Evolutionary conservation across 176 grass and related monocot species (phyloP).

Genomic region (Panicum miliaceum): DNA sequence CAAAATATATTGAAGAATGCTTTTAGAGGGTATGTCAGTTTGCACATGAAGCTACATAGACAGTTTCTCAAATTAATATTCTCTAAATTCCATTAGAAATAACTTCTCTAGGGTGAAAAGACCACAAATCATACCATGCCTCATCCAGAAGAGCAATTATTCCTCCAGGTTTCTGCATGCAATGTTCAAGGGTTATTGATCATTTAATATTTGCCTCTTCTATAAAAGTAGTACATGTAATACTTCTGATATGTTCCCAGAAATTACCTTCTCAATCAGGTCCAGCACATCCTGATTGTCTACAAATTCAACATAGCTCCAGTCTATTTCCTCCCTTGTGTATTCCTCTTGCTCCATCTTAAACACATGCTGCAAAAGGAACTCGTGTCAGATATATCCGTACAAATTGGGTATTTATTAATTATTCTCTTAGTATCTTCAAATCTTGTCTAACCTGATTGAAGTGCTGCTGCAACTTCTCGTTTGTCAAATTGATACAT

Average conservation of each 20-base stretch:
- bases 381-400: slow-evolving; percentile 12
- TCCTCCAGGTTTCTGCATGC: slow-evolving; percentile 93
- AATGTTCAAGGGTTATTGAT: slow-evolving; percentile 40
- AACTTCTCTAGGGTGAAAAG: not conserved
- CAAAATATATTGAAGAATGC: not conserved
- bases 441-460: slow-evolving; percentile 60
- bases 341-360: slow-evolving; percentile 99
- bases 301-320: slow-evolving; percentile 99
- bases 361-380: slow-evolving; percentile 79
- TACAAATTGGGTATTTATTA: slow-evolving; percentile 10
- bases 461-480: slow-evolving; percentile 97
- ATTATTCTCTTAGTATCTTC: not conserved
- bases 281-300: slow-evolving; percentile 98
- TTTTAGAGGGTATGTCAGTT: slow-evolving; percentile 18
- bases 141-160: slow-evolving; percentile 98
- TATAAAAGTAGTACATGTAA: slow-evolving; percentile 19
- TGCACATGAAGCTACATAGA: slow-evolving; percentile 22
- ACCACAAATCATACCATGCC: slow-evolving; percentile 71
- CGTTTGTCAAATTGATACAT: slow-evolving; percentile 95
- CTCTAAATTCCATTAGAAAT: slow-evolving; percentile 1
- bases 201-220: slow-evolving; percentile 21
- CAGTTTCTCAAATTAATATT: slow-evolving; percentile 28
- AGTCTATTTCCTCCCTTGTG: slow-evolving; percentile 89
- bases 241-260: slow-evolving; percentile 6
- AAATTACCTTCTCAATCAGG: slow-evolving; percentile 86